These are phyloP conservation scores for Crotalaria pallida DNA, from an alignment of 306 rosid species.

Conservation along the genomic window DNA sequence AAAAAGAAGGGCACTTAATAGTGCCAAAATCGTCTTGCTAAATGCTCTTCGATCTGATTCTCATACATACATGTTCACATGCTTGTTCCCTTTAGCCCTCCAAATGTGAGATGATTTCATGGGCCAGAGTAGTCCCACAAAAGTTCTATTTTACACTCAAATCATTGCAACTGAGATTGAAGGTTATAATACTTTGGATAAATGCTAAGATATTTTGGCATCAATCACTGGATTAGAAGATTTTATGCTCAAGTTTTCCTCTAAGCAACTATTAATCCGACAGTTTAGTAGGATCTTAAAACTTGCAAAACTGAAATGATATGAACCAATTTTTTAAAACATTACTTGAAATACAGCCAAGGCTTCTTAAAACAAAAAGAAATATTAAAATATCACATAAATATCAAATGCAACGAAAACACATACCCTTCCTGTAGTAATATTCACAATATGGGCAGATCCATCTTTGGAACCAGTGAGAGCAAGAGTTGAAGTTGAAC, in stretches of 20 bases:
- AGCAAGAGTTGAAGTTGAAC: conserved; percentile 64
- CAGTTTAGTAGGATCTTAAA: not conserved
- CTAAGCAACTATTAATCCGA: not conserved
- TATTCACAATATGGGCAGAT: conserved; percentile 69
- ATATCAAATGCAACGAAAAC: conserved; percentile 10
- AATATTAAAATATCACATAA: not conserved
- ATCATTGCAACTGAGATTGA: not conserved
- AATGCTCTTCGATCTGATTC: not conserved
- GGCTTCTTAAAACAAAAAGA: conserved; percentile 9
- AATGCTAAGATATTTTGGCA: conserved; percentile 11
- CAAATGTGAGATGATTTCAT: not conserved
- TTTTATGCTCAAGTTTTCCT: not conserved
- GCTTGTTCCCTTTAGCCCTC: not conserved
- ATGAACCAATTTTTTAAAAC: not conserved
- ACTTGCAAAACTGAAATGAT: not conserved
- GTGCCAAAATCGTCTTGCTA: not conserved
- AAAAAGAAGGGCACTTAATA: not conserved
- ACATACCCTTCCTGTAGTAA: conserved; percentile 73
- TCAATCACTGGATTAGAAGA: not conserved
- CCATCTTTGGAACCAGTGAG: conserved; percentile 84
- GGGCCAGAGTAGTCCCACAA: not conserved
- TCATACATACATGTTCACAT: conserved; percentile 11
- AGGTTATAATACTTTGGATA: conserved; percentile 6
- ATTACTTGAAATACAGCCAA: not conserved
- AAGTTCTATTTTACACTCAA: not conserved